Evolutionary conservation across 306 rosid species (phyloP).

Genomic region (Clitoria ternatea): DNA sequence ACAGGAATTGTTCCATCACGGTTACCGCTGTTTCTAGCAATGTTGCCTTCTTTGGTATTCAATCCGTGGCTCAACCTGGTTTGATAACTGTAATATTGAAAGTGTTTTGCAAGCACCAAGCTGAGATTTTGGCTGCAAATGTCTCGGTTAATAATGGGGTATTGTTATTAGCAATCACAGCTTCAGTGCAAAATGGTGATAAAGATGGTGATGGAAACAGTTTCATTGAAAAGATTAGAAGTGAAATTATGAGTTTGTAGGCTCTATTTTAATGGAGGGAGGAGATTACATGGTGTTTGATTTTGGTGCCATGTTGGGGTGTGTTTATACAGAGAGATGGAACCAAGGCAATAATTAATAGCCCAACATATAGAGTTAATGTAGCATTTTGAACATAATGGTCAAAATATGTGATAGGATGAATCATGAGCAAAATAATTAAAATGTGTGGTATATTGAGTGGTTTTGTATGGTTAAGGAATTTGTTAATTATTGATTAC

Average conservation of each 20-base stretch:
- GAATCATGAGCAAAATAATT: not conserved
- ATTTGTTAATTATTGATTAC: no score
- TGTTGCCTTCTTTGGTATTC: constrained; percentile 41
- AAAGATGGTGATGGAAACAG: constrained; percentile 1
- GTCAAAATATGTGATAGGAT: not conserved
- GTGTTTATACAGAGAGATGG: not conserved
- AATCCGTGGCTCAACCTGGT: constrained; percentile 22
- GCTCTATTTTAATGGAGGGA: not conserved
- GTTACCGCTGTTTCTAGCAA: constrained; percentile 27
- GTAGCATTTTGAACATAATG: not conserved
- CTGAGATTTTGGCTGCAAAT: constrained; percentile 41
- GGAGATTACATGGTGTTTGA: not conserved
- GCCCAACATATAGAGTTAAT: not conserved
- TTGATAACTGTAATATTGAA: constrained; percentile 14
- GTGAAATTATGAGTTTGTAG: constrained; percentile 32
- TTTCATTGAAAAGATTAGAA: constrained; percentile 28
- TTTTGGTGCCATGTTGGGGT: not conserved
- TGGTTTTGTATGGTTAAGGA: not conserved
- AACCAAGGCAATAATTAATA: not conserved
- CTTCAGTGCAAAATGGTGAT: not conserved
- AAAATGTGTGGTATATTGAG: not conserved
- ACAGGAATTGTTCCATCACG: constrained; percentile 12
- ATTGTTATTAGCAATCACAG: constrained; percentile 31
- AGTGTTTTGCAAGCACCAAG: constrained; percentile 26
- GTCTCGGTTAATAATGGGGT: constrained; percentile 27